Percentiles rank a stretch among this genome's conserved stretches.
These are phyloP conservation scores for Nakazawaea ernobii DNA, from an alignment of 805 yeast genomes.

Conservation along the genomic window DNA sequence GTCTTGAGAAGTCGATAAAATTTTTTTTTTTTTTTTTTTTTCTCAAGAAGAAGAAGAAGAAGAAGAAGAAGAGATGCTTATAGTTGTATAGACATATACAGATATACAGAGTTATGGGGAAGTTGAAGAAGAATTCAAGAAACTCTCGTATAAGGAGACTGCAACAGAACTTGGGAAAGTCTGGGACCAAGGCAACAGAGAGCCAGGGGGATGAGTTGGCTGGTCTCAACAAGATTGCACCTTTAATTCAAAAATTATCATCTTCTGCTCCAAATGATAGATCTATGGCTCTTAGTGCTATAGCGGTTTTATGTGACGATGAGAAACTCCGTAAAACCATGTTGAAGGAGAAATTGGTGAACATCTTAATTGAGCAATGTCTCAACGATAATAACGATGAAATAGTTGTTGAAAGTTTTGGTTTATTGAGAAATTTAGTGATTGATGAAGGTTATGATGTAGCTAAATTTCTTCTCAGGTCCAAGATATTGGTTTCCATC, in stretches of 20 bases:
- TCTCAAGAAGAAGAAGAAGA: too few species aligned
- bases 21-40: too few species aligned
- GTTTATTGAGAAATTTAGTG: conserved; percentile 72
- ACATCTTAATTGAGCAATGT: conserved; percentile 55
- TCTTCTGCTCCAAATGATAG: conserved; percentile 66
- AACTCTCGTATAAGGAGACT: conserved; percentile 26
- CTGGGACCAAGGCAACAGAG: background rate
- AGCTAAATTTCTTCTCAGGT: conserved; percentile 69
- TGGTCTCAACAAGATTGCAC: conserved; percentile 47
- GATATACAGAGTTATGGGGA: conserved; percentile 47
- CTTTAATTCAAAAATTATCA: conserved; percentile 60
- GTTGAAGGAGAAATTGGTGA: conserved; percentile 67
- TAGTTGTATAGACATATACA: too few species aligned
- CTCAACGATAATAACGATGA: conserved; percentile 68
- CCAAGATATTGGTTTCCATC: conserved; percentile 64
- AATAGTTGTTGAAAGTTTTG: conserved; percentile 74
- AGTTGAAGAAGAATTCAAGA: conserved; percentile 63
- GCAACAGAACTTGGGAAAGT: conserved; percentile 9
- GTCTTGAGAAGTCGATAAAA: too few species aligned
- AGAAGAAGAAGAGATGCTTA: background rate
- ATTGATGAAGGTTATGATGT: conserved; percentile 87
- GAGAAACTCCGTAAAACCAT: conserved; percentile 53
- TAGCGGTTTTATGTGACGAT: conserved; percentile 69
- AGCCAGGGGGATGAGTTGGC: conserved; percentile 2
- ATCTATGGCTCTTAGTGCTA: conserved; percentile 69